These are phyloP conservation scores for Eremochloa ophiuroides DNA, from an alignment of 176 grass and related monocot genomes.

Conservation along the genomic window DNA sequence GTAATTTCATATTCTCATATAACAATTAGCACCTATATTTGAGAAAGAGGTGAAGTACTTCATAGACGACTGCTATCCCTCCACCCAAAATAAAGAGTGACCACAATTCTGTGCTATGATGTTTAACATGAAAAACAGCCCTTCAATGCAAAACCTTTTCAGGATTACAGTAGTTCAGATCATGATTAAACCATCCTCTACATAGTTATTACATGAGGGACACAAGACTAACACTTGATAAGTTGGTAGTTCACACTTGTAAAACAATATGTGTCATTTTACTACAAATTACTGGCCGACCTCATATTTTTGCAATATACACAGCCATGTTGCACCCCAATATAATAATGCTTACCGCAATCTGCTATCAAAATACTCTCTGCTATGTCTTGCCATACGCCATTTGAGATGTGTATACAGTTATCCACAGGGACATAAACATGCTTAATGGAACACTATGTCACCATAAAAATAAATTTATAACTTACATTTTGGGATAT, in stretches of 20 bases:
- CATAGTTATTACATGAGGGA: not conserved
- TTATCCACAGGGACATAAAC: not conserved
- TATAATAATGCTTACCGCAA: not conserved
- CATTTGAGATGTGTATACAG: slow-evolving; percentile 4
- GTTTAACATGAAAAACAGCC: not conserved
- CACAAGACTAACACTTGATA: not conserved
- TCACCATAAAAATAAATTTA: not conserved
- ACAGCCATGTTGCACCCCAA: not conserved
- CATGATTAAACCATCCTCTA: not conserved
- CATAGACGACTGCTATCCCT: not conserved
- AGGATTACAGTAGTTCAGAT: not conserved
- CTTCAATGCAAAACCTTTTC: not conserved
- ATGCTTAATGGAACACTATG: slow-evolving; percentile 21
- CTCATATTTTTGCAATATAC: not conserved
- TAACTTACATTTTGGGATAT: slow-evolving; percentile 82
- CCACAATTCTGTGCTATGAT: not conserved
- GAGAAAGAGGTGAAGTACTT: not conserved
- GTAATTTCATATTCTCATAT: not conserved
- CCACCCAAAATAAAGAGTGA: not conserved
- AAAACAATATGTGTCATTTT: not conserved
- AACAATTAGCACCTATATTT: not conserved
- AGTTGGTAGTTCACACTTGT: not conserved
- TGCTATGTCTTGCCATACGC: not conserved
- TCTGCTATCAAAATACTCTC: not conserved
- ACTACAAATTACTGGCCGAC: not conserved